phyloP scores from a whole-genome alignment of 75 land plant genomes.

The Selaginella tamariscina region DNA sequence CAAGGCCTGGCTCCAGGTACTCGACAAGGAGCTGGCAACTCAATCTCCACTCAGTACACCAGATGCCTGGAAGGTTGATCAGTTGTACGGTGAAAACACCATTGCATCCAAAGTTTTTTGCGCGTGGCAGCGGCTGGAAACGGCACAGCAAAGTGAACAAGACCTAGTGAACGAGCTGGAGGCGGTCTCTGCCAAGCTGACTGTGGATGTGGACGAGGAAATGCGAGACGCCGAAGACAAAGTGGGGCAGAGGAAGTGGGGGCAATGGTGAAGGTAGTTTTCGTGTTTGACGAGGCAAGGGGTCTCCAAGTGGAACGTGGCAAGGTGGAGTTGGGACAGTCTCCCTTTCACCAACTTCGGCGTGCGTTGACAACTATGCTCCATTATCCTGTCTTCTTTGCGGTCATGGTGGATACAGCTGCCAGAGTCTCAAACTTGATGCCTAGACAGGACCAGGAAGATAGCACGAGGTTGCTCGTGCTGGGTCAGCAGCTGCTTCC shows the following conservation, averaged over 20 bases:
- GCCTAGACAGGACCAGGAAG: neutral
- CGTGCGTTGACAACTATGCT: neutral
- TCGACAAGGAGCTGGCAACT: neutral
- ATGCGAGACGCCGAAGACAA: neutral
- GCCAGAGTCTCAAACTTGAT: neutral
- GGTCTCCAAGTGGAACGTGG: neutral
- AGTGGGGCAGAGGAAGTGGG: neutral
- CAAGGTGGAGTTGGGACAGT: too few species aligned
- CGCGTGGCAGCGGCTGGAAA: too few species aligned
- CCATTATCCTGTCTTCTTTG: neutral
- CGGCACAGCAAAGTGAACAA: neutral
- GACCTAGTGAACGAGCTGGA: neutral
- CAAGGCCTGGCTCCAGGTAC: neutral
- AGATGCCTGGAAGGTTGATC: neutral
- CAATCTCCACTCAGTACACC: neutral
- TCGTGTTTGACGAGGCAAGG: constrained; percentile 1
- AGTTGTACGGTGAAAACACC: neutral
- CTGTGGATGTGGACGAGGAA: neutral
- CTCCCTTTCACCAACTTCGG: neutral
- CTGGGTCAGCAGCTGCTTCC: neutral
- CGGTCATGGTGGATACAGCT: neutral
- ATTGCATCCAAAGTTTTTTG: neutral
- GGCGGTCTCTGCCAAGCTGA: too few species aligned
- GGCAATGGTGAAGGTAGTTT: neutral
- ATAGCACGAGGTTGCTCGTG: neutral